These are phyloP conservation scores for Giardia muris DNA, from an alignment of 208 protist species.

Conservation along the genomic window DNA sequence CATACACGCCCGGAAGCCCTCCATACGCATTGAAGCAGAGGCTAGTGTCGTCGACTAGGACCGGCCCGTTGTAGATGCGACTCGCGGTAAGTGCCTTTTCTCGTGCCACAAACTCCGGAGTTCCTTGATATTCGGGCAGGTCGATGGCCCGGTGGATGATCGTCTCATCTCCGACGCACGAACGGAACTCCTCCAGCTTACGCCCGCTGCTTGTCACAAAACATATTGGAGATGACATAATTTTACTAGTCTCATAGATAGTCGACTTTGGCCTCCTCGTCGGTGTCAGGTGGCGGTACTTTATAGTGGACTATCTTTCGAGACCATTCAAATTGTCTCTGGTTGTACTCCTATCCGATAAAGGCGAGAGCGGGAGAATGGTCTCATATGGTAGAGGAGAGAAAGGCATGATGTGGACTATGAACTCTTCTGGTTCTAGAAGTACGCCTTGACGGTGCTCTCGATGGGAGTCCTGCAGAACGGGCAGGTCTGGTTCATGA, in stretches of 20 bases:
- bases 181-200: constrained; percentile 2
- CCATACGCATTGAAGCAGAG: neutral
- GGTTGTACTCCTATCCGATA: too few species aligned
- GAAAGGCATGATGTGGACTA: too few species aligned
- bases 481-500: too few species aligned
- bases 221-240: neutral
- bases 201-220: neutral
- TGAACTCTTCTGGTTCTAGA: too few species aligned
- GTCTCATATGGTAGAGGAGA: too few species aligned
- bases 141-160: neutral
- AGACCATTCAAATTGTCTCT: too few species aligned
- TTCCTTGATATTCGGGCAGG: constrained; percentile 2
- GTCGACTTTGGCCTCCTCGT: neutral
- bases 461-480: too few species aligned
- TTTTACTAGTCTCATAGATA: neutral
- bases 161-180: neutral
- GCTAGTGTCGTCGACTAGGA: neutral
- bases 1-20: neutral
- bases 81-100: neutral
- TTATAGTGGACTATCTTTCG: too few species aligned
- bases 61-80: neutral
- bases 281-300: neutral
- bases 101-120: neutral
- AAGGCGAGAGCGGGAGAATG: too few species aligned
- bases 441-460: too few species aligned